These are phyloP conservation scores for Seiridium cupressi DNA, from an alignment of 2,329 filamentous ascomycete genomes.

Conservation along the genomic window DNA sequence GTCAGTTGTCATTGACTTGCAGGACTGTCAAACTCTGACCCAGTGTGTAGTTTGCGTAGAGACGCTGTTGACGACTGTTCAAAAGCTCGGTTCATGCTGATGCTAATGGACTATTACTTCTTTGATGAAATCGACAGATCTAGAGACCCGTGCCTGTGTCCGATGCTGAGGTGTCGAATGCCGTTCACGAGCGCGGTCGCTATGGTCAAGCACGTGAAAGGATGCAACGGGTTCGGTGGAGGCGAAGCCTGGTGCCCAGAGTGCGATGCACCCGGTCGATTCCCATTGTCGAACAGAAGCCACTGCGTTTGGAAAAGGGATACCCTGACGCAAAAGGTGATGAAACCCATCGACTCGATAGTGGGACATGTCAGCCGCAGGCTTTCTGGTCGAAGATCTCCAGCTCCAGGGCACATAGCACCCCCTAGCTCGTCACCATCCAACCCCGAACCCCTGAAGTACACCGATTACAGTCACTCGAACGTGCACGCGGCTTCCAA, in stretches of 20 bases:
- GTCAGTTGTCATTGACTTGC: not conserved
- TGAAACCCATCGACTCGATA: not conserved
- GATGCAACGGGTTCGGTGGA: not conserved
- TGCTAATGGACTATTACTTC: conserved; percentile 1
- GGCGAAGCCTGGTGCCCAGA: not conserved
- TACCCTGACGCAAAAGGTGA: not conserved
- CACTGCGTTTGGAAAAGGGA: not conserved
- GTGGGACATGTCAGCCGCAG: not conserved
- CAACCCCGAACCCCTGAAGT: not conserved
- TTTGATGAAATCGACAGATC: not conserved
- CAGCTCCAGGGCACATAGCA: not conserved
- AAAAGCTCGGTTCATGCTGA: not conserved
- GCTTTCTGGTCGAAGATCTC: not conserved
- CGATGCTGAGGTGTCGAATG: not conserved
- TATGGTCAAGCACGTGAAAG: not conserved
- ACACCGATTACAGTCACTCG: too few relatives aligned
- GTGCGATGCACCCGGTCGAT: not conserved
- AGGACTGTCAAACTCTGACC: too few relatives aligned
- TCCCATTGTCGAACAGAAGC: not conserved
- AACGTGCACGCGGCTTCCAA: too few relatives aligned
- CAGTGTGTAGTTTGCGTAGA: not conserved
- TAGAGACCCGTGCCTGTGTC: not conserved
- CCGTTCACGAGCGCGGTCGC: not conserved
- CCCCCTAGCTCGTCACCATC: not conserved
- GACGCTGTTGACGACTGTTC: not conserved